Conservation (phyloP, 257 asterid genomes). For the Fraxinus americana region DNA sequence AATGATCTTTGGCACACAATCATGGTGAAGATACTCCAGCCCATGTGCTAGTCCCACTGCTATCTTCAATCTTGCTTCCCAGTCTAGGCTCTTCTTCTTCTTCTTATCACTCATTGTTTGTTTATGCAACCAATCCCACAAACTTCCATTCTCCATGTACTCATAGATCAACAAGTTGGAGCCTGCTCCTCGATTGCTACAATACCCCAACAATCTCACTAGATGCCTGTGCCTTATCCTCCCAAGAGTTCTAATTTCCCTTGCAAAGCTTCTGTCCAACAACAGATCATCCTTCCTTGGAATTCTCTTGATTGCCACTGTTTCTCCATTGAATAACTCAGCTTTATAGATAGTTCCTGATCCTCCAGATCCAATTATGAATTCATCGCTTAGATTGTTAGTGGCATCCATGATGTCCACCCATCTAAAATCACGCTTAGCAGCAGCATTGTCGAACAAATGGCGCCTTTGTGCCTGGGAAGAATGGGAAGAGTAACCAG, state of each 20-base stretch:
- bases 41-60: conserved; percentile 92
- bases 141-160: conserved; percentile 92
- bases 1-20: conserved; percentile 86
- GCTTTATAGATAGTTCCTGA: conserved; percentile 84
- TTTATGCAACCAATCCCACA: conserved; percentile 89
- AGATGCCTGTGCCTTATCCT: conserved; percentile 87
- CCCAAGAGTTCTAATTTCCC: conserved; percentile 89
- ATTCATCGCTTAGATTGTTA: conserved; percentile 77
- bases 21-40: conserved; percentile 90
- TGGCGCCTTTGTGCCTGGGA: conserved; percentile 73
- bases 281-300: conserved; percentile 59
- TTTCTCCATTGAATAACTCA: conserved; percentile 66
- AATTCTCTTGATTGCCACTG: conserved; percentile 82
- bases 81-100: conserved; percentile 57
- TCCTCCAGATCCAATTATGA: conserved; percentile 81
- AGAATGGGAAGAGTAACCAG: conserved; percentile 60
- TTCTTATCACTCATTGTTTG: conserved; percentile 49
- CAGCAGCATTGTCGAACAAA: conserved; percentile 48
- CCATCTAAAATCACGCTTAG: conserved; percentile 69
- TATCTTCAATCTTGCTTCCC: conserved; percentile 75
- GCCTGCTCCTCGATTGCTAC: conserved; percentile 63
- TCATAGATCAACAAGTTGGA: conserved; percentile 77
- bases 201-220: conserved; percentile 78
- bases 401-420: conserved; percentile 89
- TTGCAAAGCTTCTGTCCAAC: conserved; percentile 78